Evolutionary conservation across 768 basidiomycete genomes (phyloP).

Genomic region (Porphyrellus cyaneotinctus): DNA sequence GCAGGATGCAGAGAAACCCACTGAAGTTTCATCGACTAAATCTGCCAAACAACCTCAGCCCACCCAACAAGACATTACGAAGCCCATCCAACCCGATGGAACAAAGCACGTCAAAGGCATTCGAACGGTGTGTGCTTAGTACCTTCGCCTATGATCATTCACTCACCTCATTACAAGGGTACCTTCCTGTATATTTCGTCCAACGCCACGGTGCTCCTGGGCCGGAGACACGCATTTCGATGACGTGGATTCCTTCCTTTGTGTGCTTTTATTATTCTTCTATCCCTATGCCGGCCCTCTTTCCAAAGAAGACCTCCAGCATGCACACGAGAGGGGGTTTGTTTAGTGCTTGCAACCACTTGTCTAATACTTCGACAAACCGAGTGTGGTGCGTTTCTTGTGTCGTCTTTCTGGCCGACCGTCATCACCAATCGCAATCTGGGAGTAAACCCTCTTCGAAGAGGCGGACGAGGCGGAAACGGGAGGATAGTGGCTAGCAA

Average conservation of each 20-base stretch:
- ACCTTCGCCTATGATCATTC: neutral
- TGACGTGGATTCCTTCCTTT: constrained; percentile 13
- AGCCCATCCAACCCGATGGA: neutral
- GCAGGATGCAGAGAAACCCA: neutral
- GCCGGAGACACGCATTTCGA: neutral
- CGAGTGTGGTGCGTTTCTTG: no score
- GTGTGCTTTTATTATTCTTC: constrained; percentile 4
- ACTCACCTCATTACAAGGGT: neutral
- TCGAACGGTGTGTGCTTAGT: neutral
- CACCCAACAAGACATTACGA: no score
- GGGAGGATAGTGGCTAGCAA: no score
- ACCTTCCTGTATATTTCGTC: neutral
- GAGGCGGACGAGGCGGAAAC: no score
- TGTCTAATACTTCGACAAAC: no score
- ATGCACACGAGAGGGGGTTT: neutral
- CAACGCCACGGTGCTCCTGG: neutral
- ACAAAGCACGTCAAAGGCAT: neutral
- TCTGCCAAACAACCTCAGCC: neutral
- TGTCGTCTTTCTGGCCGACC: no score
- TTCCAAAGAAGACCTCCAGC: neutral
- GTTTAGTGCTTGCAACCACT: no score
- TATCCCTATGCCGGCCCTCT: constrained; percentile 2
- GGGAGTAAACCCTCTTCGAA: no score
- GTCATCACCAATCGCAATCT: no score
- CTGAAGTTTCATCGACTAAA: no score